A percentile compares a stretch with the other conserved stretches of the same genome.
Conservation (phyloP, 257 asterid genomes). For the Pogostemon cablin region DNA sequence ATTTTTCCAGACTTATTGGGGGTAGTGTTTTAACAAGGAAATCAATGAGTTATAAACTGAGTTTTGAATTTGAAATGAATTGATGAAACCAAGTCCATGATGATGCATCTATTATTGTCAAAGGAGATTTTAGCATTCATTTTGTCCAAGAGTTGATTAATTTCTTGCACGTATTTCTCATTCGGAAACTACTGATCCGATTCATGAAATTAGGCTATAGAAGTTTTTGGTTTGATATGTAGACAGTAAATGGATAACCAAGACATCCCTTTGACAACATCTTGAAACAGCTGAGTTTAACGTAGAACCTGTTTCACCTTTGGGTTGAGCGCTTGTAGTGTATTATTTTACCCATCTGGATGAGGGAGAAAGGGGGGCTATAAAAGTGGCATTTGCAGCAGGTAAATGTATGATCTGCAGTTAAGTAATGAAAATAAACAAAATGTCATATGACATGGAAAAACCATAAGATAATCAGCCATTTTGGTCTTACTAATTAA, state of each 20-base stretch:
- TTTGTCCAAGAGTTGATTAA: not conserved
- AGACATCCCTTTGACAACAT: not conserved
- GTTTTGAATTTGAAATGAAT: not conserved
- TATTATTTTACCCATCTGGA: not conserved
- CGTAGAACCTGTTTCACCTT: not conserved
- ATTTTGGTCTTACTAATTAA: too few species aligned
- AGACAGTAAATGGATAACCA: not conserved
- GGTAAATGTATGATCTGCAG: not conserved
- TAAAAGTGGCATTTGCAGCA: too few species aligned
- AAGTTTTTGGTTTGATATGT: not conserved
- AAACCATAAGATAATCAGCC: not conserved
- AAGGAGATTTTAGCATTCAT: not conserved
- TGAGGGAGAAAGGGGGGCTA: not conserved
- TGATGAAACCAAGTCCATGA: not conserved
- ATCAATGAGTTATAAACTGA: not conserved
- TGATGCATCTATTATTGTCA: not conserved
- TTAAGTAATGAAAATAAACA: not conserved
- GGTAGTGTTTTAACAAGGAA: not conserved
- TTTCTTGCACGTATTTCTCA: not conserved
- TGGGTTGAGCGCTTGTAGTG: not conserved
- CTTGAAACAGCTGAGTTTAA: not conserved
- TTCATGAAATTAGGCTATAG: not conserved
- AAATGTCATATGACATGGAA: not conserved
- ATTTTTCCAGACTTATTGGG: not conserved
- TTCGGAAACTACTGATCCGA: not conserved